These are phyloP conservation scores for Aspergillus jensenii DNA, from an alignment of 2,329 filamentous ascomycete species.

Conservation along the genomic window DNA sequence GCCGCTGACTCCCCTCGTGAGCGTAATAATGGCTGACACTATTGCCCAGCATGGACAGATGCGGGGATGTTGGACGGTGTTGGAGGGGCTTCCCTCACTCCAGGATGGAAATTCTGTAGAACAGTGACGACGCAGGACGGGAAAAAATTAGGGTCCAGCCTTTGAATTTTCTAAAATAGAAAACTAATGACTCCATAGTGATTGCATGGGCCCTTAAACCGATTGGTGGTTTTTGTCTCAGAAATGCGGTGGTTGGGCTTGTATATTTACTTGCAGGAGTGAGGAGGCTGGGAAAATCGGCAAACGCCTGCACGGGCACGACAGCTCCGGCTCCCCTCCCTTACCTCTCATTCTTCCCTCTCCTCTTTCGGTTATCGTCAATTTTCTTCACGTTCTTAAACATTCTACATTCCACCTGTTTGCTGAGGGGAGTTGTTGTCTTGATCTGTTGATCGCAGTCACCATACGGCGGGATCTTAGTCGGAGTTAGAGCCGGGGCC, in stretches of 20 bases:
- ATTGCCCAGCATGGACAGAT: not conserved
- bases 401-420: conserved; percentile 18
- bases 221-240: conserved; percentile 20
- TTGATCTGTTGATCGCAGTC: conserved; percentile 1
- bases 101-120: not conserved
- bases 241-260: conserved; percentile 39
- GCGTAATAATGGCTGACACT: not conserved
- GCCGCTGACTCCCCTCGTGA: not conserved
- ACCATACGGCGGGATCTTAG: not conserved
- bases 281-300: conserved; percentile 31
- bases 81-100: not conserved
- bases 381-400: conserved; percentile 1
- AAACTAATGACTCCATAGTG: not conserved
- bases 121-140: not conserved
- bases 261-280: conserved; percentile 14
- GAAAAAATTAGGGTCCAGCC: conserved; percentile 1
- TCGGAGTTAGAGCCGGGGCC: conserved; percentile 3
- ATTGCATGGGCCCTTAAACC: not conserved
- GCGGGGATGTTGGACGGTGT: conserved; percentile 3
- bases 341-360: conserved; percentile 14
- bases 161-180: conserved; percentile 4
- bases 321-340: conserved; percentile 11
- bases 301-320: not conserved
- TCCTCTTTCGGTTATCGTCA: conserved; percentile 14
- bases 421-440: not conserved